Percentiles rank a stretch among this genome's conserved stretches.
Evolutionary conservation across 345 rosid species (phyloP).

Genomic region (Corchorus capsularis): DNA sequence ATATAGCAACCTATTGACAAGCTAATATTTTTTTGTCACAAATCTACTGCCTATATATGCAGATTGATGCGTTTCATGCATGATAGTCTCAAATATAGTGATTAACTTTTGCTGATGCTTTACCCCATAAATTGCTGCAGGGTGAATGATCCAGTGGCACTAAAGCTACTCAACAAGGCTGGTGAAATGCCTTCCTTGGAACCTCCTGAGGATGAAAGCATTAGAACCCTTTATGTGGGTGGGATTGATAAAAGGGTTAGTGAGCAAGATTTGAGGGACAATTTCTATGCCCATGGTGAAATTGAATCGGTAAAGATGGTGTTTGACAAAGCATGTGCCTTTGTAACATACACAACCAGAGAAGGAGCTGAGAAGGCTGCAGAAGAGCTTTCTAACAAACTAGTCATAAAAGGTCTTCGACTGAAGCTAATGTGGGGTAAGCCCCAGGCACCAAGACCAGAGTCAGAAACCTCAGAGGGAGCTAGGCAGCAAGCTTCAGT

Average conservation of each 20-base stretch:
- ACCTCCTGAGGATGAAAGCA: conserved; percentile 89
- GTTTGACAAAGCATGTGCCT: conserved; percentile 87
- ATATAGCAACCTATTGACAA: not conserved
- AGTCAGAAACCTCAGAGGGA: conserved; percentile 65
- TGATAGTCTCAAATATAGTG: not conserved
- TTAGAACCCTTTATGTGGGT: conserved; percentile 86
- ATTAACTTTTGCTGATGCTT: conserved; percentile 2
- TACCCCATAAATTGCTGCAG: conserved; percentile 39
- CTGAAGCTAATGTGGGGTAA: conserved; percentile 96
- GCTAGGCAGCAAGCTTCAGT: conserved; percentile 67
- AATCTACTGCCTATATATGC: not conserved
- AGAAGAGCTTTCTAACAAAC: conserved; percentile 81
- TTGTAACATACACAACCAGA: conserved; percentile 89
- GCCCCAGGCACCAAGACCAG: conserved; percentile 84
- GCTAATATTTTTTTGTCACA: not conserved
- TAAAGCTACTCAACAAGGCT: conserved; percentile 89
- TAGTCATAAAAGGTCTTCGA: conserved; percentile 85
- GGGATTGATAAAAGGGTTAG: conserved; percentile 83
- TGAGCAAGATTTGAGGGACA: conserved; percentile 88
- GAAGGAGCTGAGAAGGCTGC: conserved; percentile 99
- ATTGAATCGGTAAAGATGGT: conserved; percentile 85
- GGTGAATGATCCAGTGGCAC: conserved; percentile 91
- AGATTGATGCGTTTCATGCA: not conserved
- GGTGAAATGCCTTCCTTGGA: conserved; percentile 97
- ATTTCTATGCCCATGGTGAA: conserved; percentile 91